Conservation (phyloP, 2,329 filamentous ascomycete species). For the Orbilia oligospora region DNA sequence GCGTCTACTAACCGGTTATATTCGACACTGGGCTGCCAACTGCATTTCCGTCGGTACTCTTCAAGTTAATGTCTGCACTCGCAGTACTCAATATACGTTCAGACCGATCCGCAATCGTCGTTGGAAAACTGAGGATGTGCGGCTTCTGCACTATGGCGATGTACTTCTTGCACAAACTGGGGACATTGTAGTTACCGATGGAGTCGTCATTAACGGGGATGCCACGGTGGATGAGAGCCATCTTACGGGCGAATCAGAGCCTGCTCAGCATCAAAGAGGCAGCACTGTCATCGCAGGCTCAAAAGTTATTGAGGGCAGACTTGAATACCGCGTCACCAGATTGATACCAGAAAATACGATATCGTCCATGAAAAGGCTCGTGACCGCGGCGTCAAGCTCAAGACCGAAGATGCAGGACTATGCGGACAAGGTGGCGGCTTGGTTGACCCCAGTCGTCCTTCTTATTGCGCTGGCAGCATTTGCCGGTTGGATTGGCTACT, state of each 20-base stretch:
- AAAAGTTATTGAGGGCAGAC: constrained; percentile 71
- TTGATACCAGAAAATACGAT: constrained; percentile 81
- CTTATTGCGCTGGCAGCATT: constrained; percentile 25
- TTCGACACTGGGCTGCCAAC: constrained; percentile 74
- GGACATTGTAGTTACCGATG: constrained; percentile 77
- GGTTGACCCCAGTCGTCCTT: constrained; percentile 41
- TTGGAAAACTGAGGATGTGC: constrained; percentile 72
- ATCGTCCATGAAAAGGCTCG: constrained; percentile 77
- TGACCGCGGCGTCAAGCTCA: constrained; percentile 78
- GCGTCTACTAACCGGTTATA: constrained; percentile 71
- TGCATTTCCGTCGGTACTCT: constrained; percentile 71
- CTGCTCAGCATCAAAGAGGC: constrained; percentile 73
- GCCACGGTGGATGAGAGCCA: constrained; percentile 83
- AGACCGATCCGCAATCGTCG: constrained; percentile 32
- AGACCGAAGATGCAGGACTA: constrained; percentile 79
- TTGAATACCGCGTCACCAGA: constrained; percentile 72
- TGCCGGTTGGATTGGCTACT: constrained; percentile 38
- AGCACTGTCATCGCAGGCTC: constrained; percentile 76
- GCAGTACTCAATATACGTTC: constrained; percentile 30
- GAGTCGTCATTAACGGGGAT: constrained; percentile 74
- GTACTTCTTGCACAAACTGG: constrained; percentile 76
- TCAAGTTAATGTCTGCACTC: constrained; percentile 63
- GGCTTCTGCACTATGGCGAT: constrained; percentile 80
- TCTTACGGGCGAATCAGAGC: constrained; percentile 79
- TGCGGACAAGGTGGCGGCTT: constrained; percentile 73